Percentiles rank a stretch among this genome's conserved stretches.
Conservation (phyloP, 208 protist species). For the Angomonas deanei region DNA sequence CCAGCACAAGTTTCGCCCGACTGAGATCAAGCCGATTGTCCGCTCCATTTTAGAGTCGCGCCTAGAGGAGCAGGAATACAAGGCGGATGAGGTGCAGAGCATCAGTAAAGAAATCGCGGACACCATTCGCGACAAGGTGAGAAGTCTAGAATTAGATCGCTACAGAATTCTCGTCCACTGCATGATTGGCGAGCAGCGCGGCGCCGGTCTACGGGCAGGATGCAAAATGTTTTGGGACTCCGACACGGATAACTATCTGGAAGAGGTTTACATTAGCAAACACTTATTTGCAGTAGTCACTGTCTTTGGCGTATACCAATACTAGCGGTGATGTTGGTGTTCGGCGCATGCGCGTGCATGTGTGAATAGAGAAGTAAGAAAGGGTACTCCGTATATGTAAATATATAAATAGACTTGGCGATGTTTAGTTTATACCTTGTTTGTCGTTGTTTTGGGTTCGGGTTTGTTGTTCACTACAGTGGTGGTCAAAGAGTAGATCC, state of each 20-base stretch:
- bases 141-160: constrained; percentile 77
- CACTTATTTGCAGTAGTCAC: constrained; percentile 89
- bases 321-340: constrained; percentile 39
- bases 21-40: constrained; percentile 76
- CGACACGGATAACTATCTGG: constrained; percentile 92
- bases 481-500: no score
- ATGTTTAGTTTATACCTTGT: constrained; percentile 4
- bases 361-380: no score
- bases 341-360: no score
- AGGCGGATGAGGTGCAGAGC: constrained; percentile 86
- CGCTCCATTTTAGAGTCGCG: constrained; percentile 66
- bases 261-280: constrained; percentile 89
- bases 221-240: constrained; percentile 95
- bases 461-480: no score
- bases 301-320: constrained; percentile 92
- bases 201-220: constrained; percentile 85
- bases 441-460: neutral
- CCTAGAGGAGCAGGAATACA: constrained; percentile 86
- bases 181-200: constrained; percentile 92
- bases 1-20: constrained; percentile 77
- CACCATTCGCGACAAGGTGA: constrained; percentile 79
- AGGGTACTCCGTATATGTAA: no score
- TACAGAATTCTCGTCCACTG: constrained; percentile 93
- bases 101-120: constrained; percentile 92
- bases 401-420: no score